Evolutionary conservation across 352 stramenopile genomes (phyloP).

Genomic region (Phytophthora syringae): DNA sequence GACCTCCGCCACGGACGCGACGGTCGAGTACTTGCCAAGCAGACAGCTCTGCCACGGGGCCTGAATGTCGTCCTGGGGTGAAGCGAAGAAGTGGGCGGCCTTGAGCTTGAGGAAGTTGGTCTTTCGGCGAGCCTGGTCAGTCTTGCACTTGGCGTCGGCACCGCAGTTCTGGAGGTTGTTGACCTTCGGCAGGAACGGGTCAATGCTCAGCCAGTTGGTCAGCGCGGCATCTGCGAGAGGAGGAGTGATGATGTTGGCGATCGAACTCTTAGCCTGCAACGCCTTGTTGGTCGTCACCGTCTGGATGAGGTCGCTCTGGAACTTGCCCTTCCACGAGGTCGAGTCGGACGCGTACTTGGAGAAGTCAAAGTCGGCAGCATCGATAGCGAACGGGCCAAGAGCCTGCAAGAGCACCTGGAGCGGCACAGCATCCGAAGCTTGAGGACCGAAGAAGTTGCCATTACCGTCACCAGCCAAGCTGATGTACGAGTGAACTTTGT

Average conservation of each 20-base stretch:
- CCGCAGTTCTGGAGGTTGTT: slow-evolving; percentile 35
- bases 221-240: slow-evolving; percentile 28
- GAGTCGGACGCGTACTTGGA: slow-evolving; percentile 39
- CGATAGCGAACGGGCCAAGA: slow-evolving; percentile 43
- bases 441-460: slow-evolving; percentile 61
- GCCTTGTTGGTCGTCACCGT: slow-evolving; percentile 27
- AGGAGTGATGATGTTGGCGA: slow-evolving; percentile 41
- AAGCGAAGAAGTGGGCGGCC: slow-evolving; percentile 56
- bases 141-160: slow-evolving; percentile 13
- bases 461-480: slow-evolving; percentile 56
- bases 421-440: slow-evolving; percentile 40
- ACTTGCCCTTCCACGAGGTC: slow-evolving; percentile 38
- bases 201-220: slow-evolving; percentile 40
- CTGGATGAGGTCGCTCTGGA: slow-evolving; percentile 49
- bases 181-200: too few species aligned
- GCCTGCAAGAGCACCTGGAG: slow-evolving; percentile 45
- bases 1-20: slow-evolving; percentile 33
- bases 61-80: slow-evolving; percentile 47
- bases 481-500: slow-evolving; percentile 56
- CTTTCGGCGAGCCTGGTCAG: slow-evolving; percentile 39
- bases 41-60: slow-evolving; percentile 48
- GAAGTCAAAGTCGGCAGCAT: slow-evolving; percentile 35
- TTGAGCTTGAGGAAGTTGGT: slow-evolving; percentile 51
- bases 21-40: slow-evolving; percentile 48
- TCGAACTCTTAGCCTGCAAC: slow-evolving; percentile 39